A percentile compares a stretch with the other conserved stretches of the same genome.
Evolutionary conservation across 768 basidiomycete species (phyloP).

Genomic region (Phylloporus rhodoxanthus): DNA sequence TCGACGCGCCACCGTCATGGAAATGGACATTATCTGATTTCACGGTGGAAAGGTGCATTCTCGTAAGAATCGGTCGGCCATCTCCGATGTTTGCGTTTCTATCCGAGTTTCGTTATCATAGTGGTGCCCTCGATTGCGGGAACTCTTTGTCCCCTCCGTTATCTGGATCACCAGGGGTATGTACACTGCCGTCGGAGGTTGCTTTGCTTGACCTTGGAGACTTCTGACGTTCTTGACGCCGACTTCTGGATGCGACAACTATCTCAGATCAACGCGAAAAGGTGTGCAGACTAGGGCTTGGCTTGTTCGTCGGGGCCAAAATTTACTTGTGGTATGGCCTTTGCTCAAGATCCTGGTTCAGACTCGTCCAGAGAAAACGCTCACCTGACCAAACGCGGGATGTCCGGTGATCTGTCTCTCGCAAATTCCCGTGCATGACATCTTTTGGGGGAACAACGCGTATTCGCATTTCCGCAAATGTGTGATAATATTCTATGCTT

Average conservation of each 20-base stretch:
- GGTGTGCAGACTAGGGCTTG: background rate
- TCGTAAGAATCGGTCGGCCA: slow-evolving; percentile 13
- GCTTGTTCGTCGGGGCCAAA: background rate
- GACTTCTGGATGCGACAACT: slow-evolving; percentile 4
- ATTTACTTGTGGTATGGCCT: background rate
- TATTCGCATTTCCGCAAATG: slow-evolving; percentile 17
- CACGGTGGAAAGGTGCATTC: slow-evolving; percentile 1
- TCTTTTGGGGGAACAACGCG: slow-evolving; percentile 8
- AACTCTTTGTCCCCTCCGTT: background rate
- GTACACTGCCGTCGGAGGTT: slow-evolving; percentile 11
- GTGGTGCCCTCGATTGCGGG: slow-evolving; percentile 3
- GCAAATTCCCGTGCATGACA: slow-evolving; percentile 7
- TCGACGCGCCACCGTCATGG: slow-evolving; percentile 12
- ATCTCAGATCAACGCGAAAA: slow-evolving; percentile 18
- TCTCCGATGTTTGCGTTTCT: slow-evolving; percentile 13
- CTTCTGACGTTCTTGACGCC: slow-evolving; percentile 9
- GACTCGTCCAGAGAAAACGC: slow-evolving; percentile 4
- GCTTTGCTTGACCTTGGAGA: slow-evolving; percentile 7
- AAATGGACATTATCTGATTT: background rate
- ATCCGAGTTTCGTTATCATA: slow-evolving; percentile 2
- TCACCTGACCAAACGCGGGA: slow-evolving; percentile 7
- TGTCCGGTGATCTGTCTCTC: slow-evolving; percentile 9
- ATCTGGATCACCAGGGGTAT: slow-evolving; percentile 19
- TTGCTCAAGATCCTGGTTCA: background rate
- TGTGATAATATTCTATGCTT: background rate